Evolutionary conservation across 305 asterid genomes (phyloP).

Genomic region (Fraxinus platypoda): DNA sequence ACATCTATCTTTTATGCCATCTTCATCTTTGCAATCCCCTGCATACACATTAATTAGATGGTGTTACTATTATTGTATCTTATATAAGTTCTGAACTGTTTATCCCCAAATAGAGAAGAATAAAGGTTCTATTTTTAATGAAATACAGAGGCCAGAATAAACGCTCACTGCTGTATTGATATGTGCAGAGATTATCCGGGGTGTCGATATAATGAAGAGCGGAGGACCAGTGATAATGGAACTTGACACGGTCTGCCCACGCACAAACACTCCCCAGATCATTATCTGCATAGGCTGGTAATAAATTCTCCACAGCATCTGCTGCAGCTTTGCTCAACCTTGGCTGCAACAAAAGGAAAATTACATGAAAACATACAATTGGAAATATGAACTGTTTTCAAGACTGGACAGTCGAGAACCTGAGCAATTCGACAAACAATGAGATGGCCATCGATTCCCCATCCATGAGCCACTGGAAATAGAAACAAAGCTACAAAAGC

Average conservation of each 20-base stretch:
- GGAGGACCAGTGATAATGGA: constrained; percentile 64
- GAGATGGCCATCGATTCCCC: constrained; percentile 85
- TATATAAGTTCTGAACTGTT: background rate
- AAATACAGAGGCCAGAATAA: background rate
- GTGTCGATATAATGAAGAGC: constrained; percentile 80
- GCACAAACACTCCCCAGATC: constrained; percentile 75
- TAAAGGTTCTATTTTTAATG: background rate
- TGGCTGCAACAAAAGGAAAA: constrained; percentile 35
- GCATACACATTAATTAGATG: background rate
- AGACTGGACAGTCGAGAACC: constrained; percentile 30
- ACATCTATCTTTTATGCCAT: constrained; percentile 64
- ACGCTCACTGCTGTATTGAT: constrained; percentile 60
- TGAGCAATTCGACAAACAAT: constrained; percentile 69
- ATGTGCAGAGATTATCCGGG: constrained; percentile 76
- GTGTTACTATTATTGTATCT: background rate
- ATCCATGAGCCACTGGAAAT: constrained; percentile 48
- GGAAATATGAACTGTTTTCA: background rate
- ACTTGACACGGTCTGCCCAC: constrained; percentile 58
- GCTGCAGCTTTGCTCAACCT: constrained; percentile 71
- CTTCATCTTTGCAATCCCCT: constrained; percentile 88
- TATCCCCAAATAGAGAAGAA: background rate
- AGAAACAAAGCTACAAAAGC: constrained; percentile 32
- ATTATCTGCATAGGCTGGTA: constrained; percentile 54
- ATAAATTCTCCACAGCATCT: constrained; percentile 55
- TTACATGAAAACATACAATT: background rate